Evolutionary conservation across 192 early-diverging fungal species (phyloP), one percentile per base, ranked within the genome.

Genomic region (Umbelopsis sp.): DNA sequence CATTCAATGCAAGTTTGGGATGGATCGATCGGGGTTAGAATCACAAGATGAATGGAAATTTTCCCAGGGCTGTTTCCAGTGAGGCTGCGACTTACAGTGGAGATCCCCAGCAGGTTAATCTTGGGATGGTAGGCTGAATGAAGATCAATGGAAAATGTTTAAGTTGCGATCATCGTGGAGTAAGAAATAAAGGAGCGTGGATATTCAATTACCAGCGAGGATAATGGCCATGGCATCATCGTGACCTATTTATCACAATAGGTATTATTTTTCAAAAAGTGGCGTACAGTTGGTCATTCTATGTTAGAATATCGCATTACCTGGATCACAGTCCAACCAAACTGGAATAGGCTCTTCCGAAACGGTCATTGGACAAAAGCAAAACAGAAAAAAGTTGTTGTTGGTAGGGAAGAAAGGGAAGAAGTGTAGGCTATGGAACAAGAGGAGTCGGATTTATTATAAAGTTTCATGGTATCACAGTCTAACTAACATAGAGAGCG

Each of bases 151-250:
- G 65, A n/a, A 36, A 4, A 26, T n/a, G 10, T 38, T 24, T 44
- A 21, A 22, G 29, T 9, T 17, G 4, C 20, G 0, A 50, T n/a
- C n/a, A n/a, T n/a, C 47, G 12, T 17, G 1, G 20, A 11, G 31
- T 54, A 41, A 0, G 29, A 8, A 38, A 65, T 49, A 65, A 14
- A 16, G 26, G 11, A 5, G 12, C 17, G 32, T 32, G 32, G 12
- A 4, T 73, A 25, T 29, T 20, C 12, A 45, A 17, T 65, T 21
- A 66, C 71, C 71, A 49, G 73, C 73, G 8, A 74, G 50, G 2
- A 74, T 69, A 44, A 74, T 74, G 10, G 73, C 73, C 73, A 74
- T 74, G 1, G 73, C 73, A 65, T 74, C 73, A 25, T 74, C 73
- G 68, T 74, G 73, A 38, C 73, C 73, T 69, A 32, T 20, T 24